Percentiles rank a stretch among this genome's conserved stretches.
phyloP scores from a whole-genome alignment of 768 basidiomycete species.

The Serendipita sp. region DNA sequence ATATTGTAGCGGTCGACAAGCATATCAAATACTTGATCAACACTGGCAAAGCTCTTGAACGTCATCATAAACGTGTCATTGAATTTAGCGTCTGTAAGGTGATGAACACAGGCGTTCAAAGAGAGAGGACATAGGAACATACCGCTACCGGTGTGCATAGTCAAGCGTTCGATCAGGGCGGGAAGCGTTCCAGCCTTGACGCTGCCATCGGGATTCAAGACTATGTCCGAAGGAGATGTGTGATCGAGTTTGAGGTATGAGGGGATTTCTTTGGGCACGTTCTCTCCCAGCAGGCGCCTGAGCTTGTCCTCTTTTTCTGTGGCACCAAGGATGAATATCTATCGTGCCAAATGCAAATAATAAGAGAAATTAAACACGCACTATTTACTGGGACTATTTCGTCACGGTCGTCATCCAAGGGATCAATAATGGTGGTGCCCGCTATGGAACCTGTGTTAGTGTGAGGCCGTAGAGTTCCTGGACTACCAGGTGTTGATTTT shows the following conservation, averaged over 20 bases:
- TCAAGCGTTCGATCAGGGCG: conserved; percentile 78
- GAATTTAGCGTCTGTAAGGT: conserved; percentile 49
- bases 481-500: no score
- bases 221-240: conserved; percentile 51
- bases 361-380: no score
- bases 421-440: no score
- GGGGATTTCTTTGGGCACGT: conserved; percentile 40
- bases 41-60: conserved; percentile 82
- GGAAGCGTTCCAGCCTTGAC: conserved; percentile 77
- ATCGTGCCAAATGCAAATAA: no score
- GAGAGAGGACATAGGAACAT: conserved; percentile 16
- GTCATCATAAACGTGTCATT: conserved; percentile 89
- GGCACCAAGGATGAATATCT: no score
- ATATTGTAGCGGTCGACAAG: conserved; percentile 71
- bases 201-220: conserved; percentile 69
- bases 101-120: neutral
- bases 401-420: no score
- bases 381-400: no score
- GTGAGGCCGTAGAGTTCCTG: no score
- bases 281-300: conserved; percentile 25
- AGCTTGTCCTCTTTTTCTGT: neutral
- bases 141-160: conserved; percentile 82
- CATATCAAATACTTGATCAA: conserved; percentile 67
- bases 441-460: no score
- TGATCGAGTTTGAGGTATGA: conserved; percentile 82